Base-by-base conservation (phyloP, 768 basidiomycete species). In the Astraeus odoratus region DNA sequence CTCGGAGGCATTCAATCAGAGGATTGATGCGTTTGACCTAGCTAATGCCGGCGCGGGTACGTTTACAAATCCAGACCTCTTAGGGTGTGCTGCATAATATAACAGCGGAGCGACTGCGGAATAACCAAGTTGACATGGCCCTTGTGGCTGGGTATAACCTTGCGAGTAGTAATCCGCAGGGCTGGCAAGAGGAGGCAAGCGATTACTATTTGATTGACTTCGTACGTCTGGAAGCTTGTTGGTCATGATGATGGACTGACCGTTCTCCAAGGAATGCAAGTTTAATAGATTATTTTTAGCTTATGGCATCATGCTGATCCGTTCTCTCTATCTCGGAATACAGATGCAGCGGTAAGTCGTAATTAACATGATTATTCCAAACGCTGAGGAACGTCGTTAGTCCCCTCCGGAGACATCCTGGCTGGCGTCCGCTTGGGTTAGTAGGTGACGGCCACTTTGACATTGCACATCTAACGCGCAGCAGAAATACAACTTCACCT, bases 401-500 rank as follows among this genome's bases (percentile, higher is more conserved):
- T 70, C 76, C 3, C 82, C 82, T 1, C 78, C 80, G 25, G 71
- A 81, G 56, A 77, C 75, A 0, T 83, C 81, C 1, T 75, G 75
- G 67, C 64, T 83, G 18, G 78, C 79, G n/a, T 73, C 78, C 4
- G 70, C 80, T 18, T 78, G 78, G 80, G 82, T 80, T n/a, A n/a
- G n/a, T 60, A 40, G 66, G 34, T 1, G 4, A 22, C 18, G 3
- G 8, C 20, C 42, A 20, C 12, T 20, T n/a, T 38, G 34, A 25
- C 20, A 29, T 10, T 35, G 30, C n/a, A 12, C 12, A 10, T 42
- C 56, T 55, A 33, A 33, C n/a, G 5, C 22, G 8, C 39, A 35
- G 12, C 35, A 81, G 80, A 76, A 73, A 39, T 78, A 81, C 53
- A 84, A 84, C 55, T 78, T 75, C 51, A 83, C 83, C 13, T 64